Evolutionary conservation across 2,329 filamentous ascomycete genomes (phyloP), one percentile per base, ranked within the genome.

Genomic region (Aspergillus sp.): DNA sequence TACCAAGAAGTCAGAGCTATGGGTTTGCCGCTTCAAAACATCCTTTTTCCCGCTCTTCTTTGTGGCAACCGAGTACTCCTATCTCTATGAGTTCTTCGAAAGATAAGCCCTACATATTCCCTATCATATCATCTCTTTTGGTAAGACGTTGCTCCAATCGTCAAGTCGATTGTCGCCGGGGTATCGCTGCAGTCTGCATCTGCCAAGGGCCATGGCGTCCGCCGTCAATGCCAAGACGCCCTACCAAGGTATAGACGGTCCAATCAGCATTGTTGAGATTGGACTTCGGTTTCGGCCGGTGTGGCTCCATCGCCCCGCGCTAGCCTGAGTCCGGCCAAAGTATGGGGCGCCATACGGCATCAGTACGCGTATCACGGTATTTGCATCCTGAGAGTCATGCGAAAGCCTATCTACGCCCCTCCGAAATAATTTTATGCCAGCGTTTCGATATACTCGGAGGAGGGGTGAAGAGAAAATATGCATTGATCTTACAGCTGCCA

Each of bases 201-300:
- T 30, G 47, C 47, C 47, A 50, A 50, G 47, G 47, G 47, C 25
- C 44, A 49, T 49, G 25, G 44, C 44, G 44, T 21, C 41, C 41
- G 41, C 44, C 21, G 23, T 23, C 47, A 50, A 30, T 8, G 47
- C 47, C 47, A 50, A 50, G 47, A 27, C 23, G 32, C 25, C 15
- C 25, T 50, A 50, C 47, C 47, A 30, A 17, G 47, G 47, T 17
- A 17, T n/a, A 5, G 17, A 50, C 25, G 3, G 25, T 4, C 47
- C 47, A 50, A 50, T 50, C 47, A 27, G 13, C 23, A 11, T n/a
- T 6, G 47, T 10, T 7, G 8, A 27, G n/a, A 7, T 30, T 17
- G 25, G 13, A 25, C n/a, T 11, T 50, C 25, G 25, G 47, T 30
- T 50, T 50, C 25, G 25, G 47, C 25, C 47, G 25, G 47, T 27